Evolutionary conservation across 148 eudicot species (phyloP).

Genomic region (Polygonum aviculare): DNA sequence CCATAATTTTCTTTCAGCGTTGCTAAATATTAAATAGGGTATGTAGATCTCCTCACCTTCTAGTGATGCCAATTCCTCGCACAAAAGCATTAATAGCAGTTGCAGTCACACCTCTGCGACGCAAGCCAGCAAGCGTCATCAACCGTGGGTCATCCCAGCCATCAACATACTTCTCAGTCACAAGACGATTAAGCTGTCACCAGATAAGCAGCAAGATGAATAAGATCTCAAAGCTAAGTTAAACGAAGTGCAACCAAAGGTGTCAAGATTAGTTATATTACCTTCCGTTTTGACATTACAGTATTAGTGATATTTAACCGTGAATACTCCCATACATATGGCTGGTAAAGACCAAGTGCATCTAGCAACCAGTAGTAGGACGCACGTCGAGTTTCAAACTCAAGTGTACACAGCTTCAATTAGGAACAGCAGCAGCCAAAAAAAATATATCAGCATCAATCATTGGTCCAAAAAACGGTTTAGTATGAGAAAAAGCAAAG

Average conservation of each 20-base stretch:
- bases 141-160: conserved; percentile 99
- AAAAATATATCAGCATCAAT: background rate
- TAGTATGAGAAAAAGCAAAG: background rate
- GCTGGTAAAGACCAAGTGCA: conserved; percentile 75
- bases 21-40: background rate
- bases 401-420: conserved; percentile 85
- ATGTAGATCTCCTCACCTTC: conserved; percentile 42
- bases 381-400: conserved; percentile 95
- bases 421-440: background rate
- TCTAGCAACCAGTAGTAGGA: conserved; percentile 94
- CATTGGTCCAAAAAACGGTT: background rate
- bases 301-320: conserved; percentile 86
- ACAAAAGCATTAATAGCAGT: conserved; percentile 84
- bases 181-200: conserved; percentile 75
- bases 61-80: conserved; percentile 88
- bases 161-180: conserved; percentile 82
- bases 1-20: background rate
- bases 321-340: conserved; percentile 96
- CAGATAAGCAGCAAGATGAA: background rate
- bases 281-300: conserved; percentile 98
- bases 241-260: conserved; percentile 1
- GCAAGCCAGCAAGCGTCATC: conserved; percentile 89
- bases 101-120: conserved; percentile 88
- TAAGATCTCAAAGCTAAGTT: background rate
- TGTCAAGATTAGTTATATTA: conserved; percentile 21